These are phyloP conservation scores for Mycena olivaceomarginata DNA, from an alignment of 768 basidiomycete genomes.

Conservation along the genomic window DNA sequence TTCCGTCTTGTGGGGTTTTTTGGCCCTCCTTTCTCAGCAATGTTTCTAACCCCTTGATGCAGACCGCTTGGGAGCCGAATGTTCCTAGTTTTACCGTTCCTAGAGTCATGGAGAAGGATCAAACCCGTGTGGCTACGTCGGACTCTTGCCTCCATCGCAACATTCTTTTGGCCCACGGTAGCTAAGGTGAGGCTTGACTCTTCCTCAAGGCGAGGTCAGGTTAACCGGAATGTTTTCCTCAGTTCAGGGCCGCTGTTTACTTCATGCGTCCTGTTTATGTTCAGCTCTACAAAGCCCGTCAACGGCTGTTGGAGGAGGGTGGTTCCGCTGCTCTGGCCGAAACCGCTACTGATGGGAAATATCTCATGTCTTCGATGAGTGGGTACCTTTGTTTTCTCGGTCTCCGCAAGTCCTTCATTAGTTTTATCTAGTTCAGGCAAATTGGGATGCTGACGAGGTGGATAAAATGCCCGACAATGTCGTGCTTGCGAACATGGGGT, in stretches of 20 bases:
- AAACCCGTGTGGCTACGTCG: constrained; percentile 49
- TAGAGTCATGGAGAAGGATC: constrained; percentile 49
- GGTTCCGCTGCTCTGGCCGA: constrained; percentile 47
- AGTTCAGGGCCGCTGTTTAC: constrained; percentile 50
- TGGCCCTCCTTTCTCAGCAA: not conserved
- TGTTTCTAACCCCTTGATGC: not conserved
- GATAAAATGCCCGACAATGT: constrained; percentile 53
- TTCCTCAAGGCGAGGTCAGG: not conserved
- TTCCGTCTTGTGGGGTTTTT: constrained; percentile 26
- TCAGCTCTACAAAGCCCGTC: constrained; percentile 41
- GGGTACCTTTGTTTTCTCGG: constrained; percentile 3
- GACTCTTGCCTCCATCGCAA: constrained; percentile 36
- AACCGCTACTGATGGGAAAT: constrained; percentile 44
- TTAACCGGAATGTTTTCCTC: not conserved
- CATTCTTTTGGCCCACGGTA: constrained; percentile 49
- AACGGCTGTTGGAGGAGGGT: constrained; percentile 41
- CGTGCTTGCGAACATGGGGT: constrained; percentile 56
- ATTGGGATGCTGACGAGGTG: constrained; percentile 51
- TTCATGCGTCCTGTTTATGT: constrained; percentile 48
- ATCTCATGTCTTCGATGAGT: constrained; percentile 51
- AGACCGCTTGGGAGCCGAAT: constrained; percentile 50
- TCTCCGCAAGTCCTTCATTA: not conserved
- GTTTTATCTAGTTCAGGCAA: constrained; percentile 51
- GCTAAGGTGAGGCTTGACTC: constrained; percentile 37
- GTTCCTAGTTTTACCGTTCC: constrained; percentile 50